Percentiles rank a stretch among this genome's conserved stretches.
Conservation (phyloP, 2,329 filamentous ascomycete species). For the Fusarium coffeatum region DNA sequence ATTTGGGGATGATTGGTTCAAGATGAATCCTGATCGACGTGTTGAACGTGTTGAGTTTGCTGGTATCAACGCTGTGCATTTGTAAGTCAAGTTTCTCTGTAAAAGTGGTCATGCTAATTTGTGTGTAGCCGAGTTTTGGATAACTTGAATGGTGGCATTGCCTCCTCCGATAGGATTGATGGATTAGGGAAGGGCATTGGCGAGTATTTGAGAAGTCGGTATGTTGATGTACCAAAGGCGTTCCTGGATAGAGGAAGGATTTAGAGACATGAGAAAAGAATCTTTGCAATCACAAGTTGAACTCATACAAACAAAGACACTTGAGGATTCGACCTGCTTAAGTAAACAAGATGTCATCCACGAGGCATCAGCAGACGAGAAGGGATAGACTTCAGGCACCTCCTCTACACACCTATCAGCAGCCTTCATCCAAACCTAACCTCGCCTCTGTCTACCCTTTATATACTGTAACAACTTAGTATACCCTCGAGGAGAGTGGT, state of each 20-base stretch:
- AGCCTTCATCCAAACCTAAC: background rate
- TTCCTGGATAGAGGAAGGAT: slow-evolving; percentile 57
- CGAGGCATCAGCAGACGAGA: background rate
- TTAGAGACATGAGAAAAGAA: background rate
- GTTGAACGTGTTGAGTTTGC: slow-evolving; percentile 61
- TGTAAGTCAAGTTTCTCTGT: slow-evolving; percentile 39
- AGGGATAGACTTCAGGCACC: background rate
- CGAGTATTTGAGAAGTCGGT: slow-evolving; percentile 58
- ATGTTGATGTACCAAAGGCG: slow-evolving; percentile 57
- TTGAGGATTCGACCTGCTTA: background rate
- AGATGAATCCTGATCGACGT: slow-evolving; percentile 45
- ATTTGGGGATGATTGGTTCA: slow-evolving; percentile 53
- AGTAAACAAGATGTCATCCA: background rate
- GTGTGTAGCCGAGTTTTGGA: slow-evolving; percentile 57
- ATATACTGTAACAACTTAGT: background rate
- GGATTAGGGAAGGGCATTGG: slow-evolving; percentile 59
- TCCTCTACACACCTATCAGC: background rate
- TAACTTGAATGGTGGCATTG: slow-evolving; percentile 58
- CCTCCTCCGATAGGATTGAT: slow-evolving; percentile 57
- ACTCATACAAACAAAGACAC: background rate
- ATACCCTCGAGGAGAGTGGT: background rate
- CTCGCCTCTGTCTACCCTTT: background rate
- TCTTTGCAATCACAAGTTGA: rapidly evolving
- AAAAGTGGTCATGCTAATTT: too few species aligned
- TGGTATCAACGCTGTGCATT: slow-evolving; percentile 47